Conservation (phyloP, 345 rosid species). For the Turnera subulata region DNA sequence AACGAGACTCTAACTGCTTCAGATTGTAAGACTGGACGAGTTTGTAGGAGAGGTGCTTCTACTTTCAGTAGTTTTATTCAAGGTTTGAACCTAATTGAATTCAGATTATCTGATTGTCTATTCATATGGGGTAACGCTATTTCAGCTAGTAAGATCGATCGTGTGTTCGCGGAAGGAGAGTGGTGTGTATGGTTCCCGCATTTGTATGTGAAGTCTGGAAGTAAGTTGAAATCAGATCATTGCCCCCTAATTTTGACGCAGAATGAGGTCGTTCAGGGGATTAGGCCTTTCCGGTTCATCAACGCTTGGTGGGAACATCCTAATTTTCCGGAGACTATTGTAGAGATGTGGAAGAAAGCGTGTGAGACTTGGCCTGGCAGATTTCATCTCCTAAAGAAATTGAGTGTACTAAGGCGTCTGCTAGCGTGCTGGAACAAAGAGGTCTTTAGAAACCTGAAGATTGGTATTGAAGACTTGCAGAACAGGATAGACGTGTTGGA, state of each 20-base stretch:
- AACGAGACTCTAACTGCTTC: no score
- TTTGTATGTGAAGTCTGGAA: neutral
- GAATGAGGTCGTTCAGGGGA: neutral
- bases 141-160: neutral
- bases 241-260: neutral
- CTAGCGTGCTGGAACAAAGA: neutral
- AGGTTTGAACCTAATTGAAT: neutral
- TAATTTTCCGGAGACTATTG: neutral
- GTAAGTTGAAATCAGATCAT: neutral
- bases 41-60: neutral
- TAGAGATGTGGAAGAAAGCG: neutral
- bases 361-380: neutral
- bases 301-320: neutral
- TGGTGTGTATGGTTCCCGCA: neutral
- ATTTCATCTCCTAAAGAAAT: neutral
- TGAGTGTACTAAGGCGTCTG: neutral
- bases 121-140: neutral
- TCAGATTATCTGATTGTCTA: neutral
- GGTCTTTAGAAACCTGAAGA: neutral
- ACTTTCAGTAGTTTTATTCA: no score
- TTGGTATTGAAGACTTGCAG: neutral
- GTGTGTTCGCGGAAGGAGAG: neutral
- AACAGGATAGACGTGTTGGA: neutral
- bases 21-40: neutral
- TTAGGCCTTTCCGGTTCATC: neutral